phyloP scores from a whole-genome alignment of 1,284 basidiomycete genomes.

The Chondrostereum purpureum region DNA sequence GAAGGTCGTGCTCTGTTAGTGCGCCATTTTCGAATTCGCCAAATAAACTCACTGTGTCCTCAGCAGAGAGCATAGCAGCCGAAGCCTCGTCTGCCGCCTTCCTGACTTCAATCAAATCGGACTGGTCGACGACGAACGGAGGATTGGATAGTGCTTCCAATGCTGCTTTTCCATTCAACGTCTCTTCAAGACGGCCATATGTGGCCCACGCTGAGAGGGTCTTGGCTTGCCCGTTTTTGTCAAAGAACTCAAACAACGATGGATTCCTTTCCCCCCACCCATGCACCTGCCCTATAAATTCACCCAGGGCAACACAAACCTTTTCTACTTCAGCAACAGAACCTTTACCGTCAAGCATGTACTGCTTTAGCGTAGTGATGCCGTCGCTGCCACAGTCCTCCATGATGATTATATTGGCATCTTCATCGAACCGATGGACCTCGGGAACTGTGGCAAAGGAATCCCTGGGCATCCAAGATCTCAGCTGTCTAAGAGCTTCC shows the following conservation, averaged over 20 bases:
- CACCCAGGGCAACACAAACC: constrained; percentile 45
- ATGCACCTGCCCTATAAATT: constrained; percentile 45
- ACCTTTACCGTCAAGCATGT: constrained; percentile 33
- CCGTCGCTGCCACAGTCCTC: constrained; percentile 44
- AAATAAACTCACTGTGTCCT: constrained; percentile 25
- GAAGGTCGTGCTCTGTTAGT: too few relatives aligned
- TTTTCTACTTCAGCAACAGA: constrained; percentile 25
- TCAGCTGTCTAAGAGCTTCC: constrained; percentile 37
- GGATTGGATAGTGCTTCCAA: constrained; percentile 32
- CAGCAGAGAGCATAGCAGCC: constrained; percentile 28
- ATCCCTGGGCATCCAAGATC: constrained; percentile 23
- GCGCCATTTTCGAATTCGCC: neutral
- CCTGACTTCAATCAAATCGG: constrained; percentile 30
- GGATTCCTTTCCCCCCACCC: constrained; percentile 27
- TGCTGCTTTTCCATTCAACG: constrained; percentile 29
- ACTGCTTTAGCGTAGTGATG: constrained; percentile 39
- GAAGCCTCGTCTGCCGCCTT: constrained; percentile 28
- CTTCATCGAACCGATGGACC: constrained; percentile 43
- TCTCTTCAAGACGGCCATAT: constrained; percentile 43
- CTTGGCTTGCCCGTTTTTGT: constrained; percentile 34
- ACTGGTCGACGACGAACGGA: constrained; percentile 29
- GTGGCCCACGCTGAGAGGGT: constrained; percentile 18
- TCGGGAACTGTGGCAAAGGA: constrained; percentile 39
- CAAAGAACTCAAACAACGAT: constrained; percentile 30
- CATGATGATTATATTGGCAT: constrained; percentile 47